phyloP scores from a whole-genome alignment of 2,329 filamentous ascomycete genomes.

The Aspergillus phoenicis region DNA sequence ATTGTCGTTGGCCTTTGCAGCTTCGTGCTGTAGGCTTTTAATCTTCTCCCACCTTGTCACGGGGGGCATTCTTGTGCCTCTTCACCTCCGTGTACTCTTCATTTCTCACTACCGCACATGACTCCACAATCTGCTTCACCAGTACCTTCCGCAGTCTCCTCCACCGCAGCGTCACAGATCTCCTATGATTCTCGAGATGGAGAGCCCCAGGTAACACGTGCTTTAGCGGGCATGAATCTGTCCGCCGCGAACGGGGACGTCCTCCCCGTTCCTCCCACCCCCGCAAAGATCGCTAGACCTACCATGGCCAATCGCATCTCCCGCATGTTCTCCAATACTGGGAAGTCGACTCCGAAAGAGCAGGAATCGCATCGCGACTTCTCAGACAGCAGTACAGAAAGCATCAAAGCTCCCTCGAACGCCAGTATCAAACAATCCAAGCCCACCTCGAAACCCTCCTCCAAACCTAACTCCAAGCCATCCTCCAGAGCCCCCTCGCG shows the following conservation, averaged over 20 bases:
- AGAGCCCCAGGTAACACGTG: constrained; percentile 46
- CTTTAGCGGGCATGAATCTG: constrained; percentile 48
- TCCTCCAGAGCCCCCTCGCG: constrained; percentile 37
- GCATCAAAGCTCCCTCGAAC: constrained; percentile 36
- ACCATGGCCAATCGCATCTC: constrained; percentile 50
- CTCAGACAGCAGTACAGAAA: constrained; percentile 43
- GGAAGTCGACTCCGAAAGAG: constrained; percentile 38
- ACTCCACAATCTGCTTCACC: constrained; percentile 46
- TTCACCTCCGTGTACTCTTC: constrained; percentile 26
- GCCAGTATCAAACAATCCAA: constrained; percentile 33
- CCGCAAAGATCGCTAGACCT: constrained; percentile 39
- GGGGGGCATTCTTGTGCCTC: constrained; percentile 28
- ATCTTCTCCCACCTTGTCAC: constrained; percentile 17
- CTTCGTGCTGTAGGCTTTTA: constrained; percentile 31
- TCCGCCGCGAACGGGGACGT: constrained; percentile 40
- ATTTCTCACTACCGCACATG: constrained; percentile 39
- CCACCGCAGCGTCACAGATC: constrained; percentile 43
- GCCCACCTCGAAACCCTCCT: constrained; percentile 22
- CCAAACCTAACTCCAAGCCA: constrained; percentile 31
- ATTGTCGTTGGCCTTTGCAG: constrained; percentile 24
- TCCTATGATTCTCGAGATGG: constrained; percentile 43
- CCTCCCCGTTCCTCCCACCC: constrained; percentile 32
- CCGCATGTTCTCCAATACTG: constrained; percentile 50
- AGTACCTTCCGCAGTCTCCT: constrained; percentile 48
- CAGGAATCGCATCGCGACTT: constrained; percentile 37